phyloP scores from a whole-genome alignment of 2,329 filamentous ascomycete genomes.

The Penicillium corylophilum region DNA sequence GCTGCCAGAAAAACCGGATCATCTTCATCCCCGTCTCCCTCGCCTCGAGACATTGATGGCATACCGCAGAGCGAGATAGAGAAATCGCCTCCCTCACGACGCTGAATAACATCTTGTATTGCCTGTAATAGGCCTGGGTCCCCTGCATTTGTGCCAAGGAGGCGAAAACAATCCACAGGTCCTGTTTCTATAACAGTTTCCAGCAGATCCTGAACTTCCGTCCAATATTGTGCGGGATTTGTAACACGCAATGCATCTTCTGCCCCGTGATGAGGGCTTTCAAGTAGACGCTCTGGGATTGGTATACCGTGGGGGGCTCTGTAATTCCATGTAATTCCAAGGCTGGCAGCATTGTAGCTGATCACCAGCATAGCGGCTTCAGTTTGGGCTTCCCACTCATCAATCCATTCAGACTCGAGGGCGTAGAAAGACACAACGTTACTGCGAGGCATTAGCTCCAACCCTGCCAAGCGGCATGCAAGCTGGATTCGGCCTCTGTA shows the following conservation, averaged over 20 bases:
- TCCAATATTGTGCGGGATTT: not conserved
- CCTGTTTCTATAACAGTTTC: not conserved
- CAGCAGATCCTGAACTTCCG: not conserved
- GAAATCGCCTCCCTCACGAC: not conserved
- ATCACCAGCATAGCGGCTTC: no score
- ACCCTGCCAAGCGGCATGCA: no score
- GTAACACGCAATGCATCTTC: not conserved
- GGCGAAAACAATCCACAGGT: not conserved
- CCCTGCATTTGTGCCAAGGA: not conserved
- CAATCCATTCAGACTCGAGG: no score
- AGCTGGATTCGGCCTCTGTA: no score
- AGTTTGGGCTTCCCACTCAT: no score
- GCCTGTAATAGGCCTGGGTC: not conserved
- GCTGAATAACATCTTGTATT: not conserved
- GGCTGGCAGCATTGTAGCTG: no score
- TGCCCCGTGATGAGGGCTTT: not conserved
- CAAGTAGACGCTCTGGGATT: not conserved
- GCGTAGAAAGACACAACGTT: no score
- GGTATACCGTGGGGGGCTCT: not conserved
- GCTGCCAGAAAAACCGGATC: not conserved
- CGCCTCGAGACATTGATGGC: not conserved
- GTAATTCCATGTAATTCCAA: not conserved
- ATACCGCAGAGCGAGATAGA: not conserved
- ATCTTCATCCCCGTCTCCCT: not conserved
- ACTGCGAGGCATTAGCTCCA: no score